phyloP scores from a whole-genome alignment of 2,329 filamentous ascomycete genomes.

The Ustulina deusta region DNA sequence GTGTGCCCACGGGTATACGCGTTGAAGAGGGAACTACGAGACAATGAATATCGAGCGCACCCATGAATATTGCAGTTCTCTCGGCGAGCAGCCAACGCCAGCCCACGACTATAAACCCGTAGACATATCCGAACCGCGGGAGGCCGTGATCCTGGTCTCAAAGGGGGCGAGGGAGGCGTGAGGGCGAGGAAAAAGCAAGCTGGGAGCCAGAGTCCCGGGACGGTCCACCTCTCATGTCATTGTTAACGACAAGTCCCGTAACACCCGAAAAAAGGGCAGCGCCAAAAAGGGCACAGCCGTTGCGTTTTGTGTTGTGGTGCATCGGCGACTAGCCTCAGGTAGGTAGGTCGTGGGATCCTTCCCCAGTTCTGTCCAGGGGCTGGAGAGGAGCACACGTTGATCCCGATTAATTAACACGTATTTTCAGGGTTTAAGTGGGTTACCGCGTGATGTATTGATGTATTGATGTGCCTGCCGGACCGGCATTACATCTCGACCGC shows the following conservation, averaged over 20 bases:
- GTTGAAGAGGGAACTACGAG: conserved; percentile 42
- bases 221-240: conserved; percentile 44
- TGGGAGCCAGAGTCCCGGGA: conserved; percentile 40
- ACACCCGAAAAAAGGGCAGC: conserved; percentile 41
- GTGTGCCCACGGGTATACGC: conserved; percentile 40
- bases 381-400: conserved; percentile 25
- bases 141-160: conserved; percentile 33
- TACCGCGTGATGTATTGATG: conserved; percentile 36
- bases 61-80: conserved; percentile 8
- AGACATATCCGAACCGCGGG: conserved; percentile 2
- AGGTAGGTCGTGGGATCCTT: conserved; percentile 45
- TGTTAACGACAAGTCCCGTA: conserved; percentile 45
- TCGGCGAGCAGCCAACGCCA: conserved; percentile 33
- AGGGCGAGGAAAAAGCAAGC: conserved; percentile 44
- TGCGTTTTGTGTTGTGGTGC: conserved; percentile 48
- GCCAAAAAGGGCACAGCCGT: conserved; percentile 45
- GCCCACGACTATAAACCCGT: conserved; percentile 1
- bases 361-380: conserved; percentile 36
- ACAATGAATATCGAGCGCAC: conserved; percentile 24
- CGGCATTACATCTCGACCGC: conserved; percentile 30
- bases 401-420: conserved; percentile 34
- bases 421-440: conserved; percentile 34
- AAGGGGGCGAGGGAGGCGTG: conserved; percentile 38
- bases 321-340: conserved; percentile 46
- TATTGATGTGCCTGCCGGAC: conserved; percentile 33